Base-by-base conservation (phyloP, 1,284 basidiomycete species). In the Rhodotorula sp. region DNA sequence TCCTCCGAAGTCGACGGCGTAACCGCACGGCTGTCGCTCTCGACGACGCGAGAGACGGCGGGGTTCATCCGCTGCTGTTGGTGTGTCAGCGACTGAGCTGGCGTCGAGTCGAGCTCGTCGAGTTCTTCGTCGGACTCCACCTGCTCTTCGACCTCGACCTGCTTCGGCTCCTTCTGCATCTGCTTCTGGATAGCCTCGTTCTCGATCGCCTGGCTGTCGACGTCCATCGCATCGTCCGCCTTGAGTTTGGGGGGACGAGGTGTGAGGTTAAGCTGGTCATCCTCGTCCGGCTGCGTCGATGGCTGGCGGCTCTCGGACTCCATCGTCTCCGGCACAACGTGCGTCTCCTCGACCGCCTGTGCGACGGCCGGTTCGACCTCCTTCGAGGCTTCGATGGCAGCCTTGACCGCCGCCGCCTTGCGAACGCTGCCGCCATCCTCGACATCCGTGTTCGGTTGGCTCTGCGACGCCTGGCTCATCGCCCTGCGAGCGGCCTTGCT, bases 51-150 rank as follows among this genome's bases (percentile, higher is more conserved):
- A 13, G 36, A n/a, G 36, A 57, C 27, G 8, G 55, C 34, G 24
- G 29, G 55, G 36, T 57, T 57, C 36, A 24, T 15, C 19, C 36
- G 36, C 55, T 39, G 27, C 51, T 52, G 13, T 7, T 27, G 27
- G n/a, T 29, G 27, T 15, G n/a, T 52, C 27, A n/a, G 20, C n/a
- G 51, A 52, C 51, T n/a, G 36, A 19, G 55, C 55, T n/a, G 55
- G 55, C n/a, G 56, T 59, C 46, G 53, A 46, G 2, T 57, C 62
- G 36, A 49, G 62, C 32, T 46, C n/a, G 39, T 59, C 57, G 46
- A 48, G 57, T 20, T 59, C 57, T 19, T 46, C 60, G 22, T 57
- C 55, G 1, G 58, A 24, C 4, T 27, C 51, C 20, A 4, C 39
- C 15, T 58, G 27, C 22, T 19, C 52, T 9, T 58, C 61, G 4